Evolutionary conservation across 1,284 basidiomycete genomes (phyloP).

Genomic region (Leccinum pseudoinsigne): DNA sequence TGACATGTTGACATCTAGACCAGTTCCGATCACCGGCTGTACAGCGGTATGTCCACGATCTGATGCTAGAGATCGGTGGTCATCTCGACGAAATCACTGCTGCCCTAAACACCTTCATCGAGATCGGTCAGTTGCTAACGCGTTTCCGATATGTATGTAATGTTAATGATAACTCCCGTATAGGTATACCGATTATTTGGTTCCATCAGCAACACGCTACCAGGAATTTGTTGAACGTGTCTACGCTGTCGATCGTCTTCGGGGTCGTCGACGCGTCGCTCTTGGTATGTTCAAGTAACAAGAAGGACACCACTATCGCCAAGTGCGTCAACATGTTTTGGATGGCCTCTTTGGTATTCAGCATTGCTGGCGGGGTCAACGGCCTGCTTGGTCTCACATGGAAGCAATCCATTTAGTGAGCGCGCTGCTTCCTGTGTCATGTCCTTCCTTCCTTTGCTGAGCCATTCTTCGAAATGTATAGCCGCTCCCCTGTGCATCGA

Average conservation of each 20-base stretch:
- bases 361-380: slow-evolving; percentile 57
- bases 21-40: slow-evolving; percentile 54
- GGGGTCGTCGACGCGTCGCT: slow-evolving; percentile 54
- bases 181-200: slow-evolving; percentile 53
- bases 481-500: no score
- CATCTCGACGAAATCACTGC: slow-evolving; percentile 51
- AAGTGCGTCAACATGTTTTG: slow-evolving; percentile 55
- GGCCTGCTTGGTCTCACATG: slow-evolving; percentile 57
- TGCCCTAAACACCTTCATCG: slow-evolving; percentile 49
- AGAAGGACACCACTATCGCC: slow-evolving; percentile 21
- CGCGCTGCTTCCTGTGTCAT: not conserved
- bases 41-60: slow-evolving; percentile 55
- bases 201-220: slow-evolving; percentile 58
- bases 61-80: slow-evolving; percentile 49
- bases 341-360: slow-evolving; percentile 61
- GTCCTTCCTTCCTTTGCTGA: no score
- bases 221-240: slow-evolving; percentile 51
- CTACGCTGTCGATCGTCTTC: slow-evolving; percentile 61
- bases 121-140: slow-evolving; percentile 43
- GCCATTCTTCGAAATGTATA: no score
- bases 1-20: slow-evolving; percentile 14
- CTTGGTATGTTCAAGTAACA: slow-evolving; percentile 45
- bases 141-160: not conserved
- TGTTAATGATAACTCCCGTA: slow-evolving; percentile 7
- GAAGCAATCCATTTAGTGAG: slow-evolving; percentile 59